These are phyloP conservation scores for Trichophyton simii DNA, from an alignment of 2,329 filamentous ascomycete genomes.

Conservation along the genomic window DNA sequence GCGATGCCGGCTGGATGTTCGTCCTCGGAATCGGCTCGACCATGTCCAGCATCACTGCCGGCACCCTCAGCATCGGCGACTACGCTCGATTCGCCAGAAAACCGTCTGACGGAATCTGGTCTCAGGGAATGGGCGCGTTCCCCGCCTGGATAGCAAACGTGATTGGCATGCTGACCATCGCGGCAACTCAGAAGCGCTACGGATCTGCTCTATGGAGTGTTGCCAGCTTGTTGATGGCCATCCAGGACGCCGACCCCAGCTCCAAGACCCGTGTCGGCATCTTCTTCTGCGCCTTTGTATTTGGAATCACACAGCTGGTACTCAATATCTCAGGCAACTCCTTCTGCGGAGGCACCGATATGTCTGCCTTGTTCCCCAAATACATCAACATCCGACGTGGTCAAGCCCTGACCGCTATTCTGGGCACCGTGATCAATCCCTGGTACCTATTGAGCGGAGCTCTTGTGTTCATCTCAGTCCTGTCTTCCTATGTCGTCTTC, in stretches of 20 bases:
- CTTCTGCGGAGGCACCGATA: conserved; percentile 41
- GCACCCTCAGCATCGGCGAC: conserved; percentile 36
- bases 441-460: conserved; percentile 41
- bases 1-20: conserved; percentile 26
- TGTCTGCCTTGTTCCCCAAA: conserved; percentile 40
- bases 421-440: conserved; percentile 23
- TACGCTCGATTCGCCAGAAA: conserved; percentile 33
- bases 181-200: conserved; percentile 23
- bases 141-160: background rate
- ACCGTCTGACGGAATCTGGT: conserved; percentile 32
- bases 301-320: conserved; percentile 36
- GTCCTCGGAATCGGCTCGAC: conserved; percentile 31
- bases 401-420: conserved; percentile 30
- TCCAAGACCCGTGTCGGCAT: conserved; percentile 32
- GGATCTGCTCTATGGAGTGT: conserved; percentile 34
- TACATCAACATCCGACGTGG: conserved; percentile 47
- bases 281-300: conserved; percentile 36
- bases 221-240: conserved; percentile 29
- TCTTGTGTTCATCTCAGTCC: conserved; percentile 36
- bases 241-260: conserved; percentile 24
- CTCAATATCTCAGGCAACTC: conserved; percentile 34
- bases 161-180: conserved; percentile 26
- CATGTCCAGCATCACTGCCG: conserved; percentile 35
- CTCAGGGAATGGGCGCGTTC: conserved; percentile 18
- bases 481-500: conserved; percentile 36